These are phyloP conservation scores for Clavispora phyllophila DNA, from an alignment of 805 yeast species.

Conservation along the genomic window DNA sequence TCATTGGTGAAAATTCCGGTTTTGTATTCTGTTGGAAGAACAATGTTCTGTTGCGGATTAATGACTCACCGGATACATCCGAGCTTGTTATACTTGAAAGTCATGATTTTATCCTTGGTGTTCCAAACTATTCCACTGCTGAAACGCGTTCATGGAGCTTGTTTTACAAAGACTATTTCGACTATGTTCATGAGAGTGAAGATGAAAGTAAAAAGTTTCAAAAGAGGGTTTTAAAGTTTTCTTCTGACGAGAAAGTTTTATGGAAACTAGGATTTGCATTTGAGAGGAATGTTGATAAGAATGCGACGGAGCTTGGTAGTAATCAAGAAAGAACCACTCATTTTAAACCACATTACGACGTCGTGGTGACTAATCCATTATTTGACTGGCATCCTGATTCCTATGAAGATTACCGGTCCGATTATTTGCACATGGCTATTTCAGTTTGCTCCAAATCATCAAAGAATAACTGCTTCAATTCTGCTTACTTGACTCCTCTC, in stretches of 20 bases:
- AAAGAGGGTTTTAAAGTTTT: slow-evolving; percentile 50
- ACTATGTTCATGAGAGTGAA: slow-evolving; percentile 14
- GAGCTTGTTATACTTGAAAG: slow-evolving; percentile 53
- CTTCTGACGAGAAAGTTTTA: slow-evolving; percentile 54
- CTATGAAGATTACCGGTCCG: slow-evolving; percentile 72
- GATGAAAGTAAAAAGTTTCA: slow-evolving; percentile 27
- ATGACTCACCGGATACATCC: slow-evolving; percentile 44
- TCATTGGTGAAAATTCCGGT: slow-evolving; percentile 57
- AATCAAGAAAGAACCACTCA: slow-evolving; percentile 40
- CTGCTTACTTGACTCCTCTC: slow-evolving; percentile 36
- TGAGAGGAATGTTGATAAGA: slow-evolving; percentile 50
- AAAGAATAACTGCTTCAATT: slow-evolving; percentile 28
- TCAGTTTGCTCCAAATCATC: slow-evolving; percentile 31
- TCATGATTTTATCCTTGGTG: slow-evolving; percentile 50
- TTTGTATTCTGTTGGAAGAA: slow-evolving; percentile 62
- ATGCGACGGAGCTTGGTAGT: slow-evolving; percentile 28
- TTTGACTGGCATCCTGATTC: slow-evolving; percentile 68
- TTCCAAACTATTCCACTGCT: slow-evolving; percentile 44
- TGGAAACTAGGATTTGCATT: slow-evolving; percentile 76
- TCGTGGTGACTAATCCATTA: slow-evolving; percentile 54
- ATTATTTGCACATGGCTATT: slow-evolving; percentile 59
- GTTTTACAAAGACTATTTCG: slow-evolving; percentile 22
- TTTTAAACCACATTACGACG: slow-evolving; percentile 60
- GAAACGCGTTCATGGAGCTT: slow-evolving; percentile 37
- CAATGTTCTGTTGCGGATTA: slow-evolving; percentile 45